A percentile compares a stretch with the other conserved stretches of the same genome.
Evolutionary conservation across 176 grass and related monocot genomes (phyloP).

Genomic region (Eragrostis nindensis): DNA sequence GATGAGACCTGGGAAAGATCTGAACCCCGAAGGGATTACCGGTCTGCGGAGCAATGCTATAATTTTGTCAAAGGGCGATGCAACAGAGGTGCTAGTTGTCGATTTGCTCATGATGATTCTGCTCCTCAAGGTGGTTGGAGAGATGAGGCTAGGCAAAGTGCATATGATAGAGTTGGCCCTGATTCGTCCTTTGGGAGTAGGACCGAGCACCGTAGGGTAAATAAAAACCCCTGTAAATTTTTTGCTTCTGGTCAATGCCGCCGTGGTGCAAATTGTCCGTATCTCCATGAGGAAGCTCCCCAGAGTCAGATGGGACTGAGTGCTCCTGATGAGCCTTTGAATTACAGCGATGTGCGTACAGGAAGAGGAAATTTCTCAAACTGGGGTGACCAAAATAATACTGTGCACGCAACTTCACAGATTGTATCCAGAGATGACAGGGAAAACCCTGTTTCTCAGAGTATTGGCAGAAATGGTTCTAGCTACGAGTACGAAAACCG

Average conservation of each 20-base stretch:
- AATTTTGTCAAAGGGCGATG: slow-evolving; percentile 93
- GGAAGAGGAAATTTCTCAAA: slow-evolving; percentile 47
- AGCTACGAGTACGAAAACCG: slow-evolving; percentile 37
- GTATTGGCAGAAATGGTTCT: slow-evolving; percentile 44
- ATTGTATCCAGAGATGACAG: slow-evolving; percentile 48
- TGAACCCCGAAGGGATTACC: slow-evolving; percentile 57
- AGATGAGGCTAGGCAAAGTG: slow-evolving; percentile 60
- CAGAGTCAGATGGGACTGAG: slow-evolving; percentile 45
- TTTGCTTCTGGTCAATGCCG: slow-evolving; percentile 81
- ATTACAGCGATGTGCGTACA: slow-evolving; percentile 33
- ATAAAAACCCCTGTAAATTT: slow-evolving; percentile 82
- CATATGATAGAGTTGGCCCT: slow-evolving; percentile 51
- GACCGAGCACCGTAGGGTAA: slow-evolving; percentile 55
- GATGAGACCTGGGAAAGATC: slow-evolving; percentile 65
- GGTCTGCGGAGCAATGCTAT: slow-evolving; percentile 62
- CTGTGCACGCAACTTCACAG: slow-evolving; percentile 40
- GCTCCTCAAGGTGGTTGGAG: slow-evolving; percentile 70
- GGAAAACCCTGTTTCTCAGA: slow-evolving; percentile 43
- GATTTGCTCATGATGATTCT: slow-evolving; percentile 71
- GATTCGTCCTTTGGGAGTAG: slow-evolving; percentile 66
- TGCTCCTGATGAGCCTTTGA: slow-evolving; percentile 47
- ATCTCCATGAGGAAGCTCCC: slow-evolving; percentile 67
- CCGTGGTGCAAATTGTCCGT: slow-evolving; percentile 74
- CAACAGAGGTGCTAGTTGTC: slow-evolving; percentile 70
- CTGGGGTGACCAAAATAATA: slow-evolving; percentile 49